These are phyloP conservation scores for Alloteropsis angusta DNA, from an alignment of 202 grass and related monocot genomes.

Conservation along the genomic window DNA sequence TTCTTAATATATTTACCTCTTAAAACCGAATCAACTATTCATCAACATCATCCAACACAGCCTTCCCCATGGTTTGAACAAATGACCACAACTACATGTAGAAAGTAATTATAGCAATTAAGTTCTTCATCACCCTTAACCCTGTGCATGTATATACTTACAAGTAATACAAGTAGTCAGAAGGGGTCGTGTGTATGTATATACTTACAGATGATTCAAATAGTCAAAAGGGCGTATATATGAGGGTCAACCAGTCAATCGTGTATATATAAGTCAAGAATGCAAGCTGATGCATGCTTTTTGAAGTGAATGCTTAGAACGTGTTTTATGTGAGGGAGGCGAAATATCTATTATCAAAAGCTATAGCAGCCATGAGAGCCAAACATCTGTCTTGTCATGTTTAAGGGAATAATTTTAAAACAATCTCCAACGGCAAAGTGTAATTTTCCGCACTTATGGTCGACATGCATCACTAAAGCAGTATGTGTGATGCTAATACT, in stretches of 20 bases:
- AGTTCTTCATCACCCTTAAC: slow-evolving; percentile 6
- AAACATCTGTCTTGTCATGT: neutral
- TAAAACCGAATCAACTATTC: neutral
- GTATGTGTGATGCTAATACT: neutral
- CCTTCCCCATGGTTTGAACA: slow-evolving; percentile 9
- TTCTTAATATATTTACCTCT: slow-evolving; percentile 4
- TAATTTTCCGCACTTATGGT: neutral
- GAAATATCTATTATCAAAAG: neutral
- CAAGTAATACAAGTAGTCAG: neutral
- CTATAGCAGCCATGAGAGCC: neutral
- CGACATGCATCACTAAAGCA: neutral
- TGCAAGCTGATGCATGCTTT: neutral
- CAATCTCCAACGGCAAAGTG: neutral
- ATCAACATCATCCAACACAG: neutral
- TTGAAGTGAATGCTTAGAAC: neutral
- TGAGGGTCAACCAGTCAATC: neutral
- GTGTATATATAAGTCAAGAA: slow-evolving; percentile 6
- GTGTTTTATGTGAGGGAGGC: neutral
- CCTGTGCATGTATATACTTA: neutral
- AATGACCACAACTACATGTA: neutral
- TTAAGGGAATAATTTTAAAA: neutral
- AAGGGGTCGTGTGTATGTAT: neutral
- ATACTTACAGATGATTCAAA: slow-evolving; percentile 1
- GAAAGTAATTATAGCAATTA: slow-evolving; percentile 1
- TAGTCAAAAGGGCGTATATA: neutral